Conservation (phyloP, 257 asterid species). For the Capsicum chinense region DNA sequence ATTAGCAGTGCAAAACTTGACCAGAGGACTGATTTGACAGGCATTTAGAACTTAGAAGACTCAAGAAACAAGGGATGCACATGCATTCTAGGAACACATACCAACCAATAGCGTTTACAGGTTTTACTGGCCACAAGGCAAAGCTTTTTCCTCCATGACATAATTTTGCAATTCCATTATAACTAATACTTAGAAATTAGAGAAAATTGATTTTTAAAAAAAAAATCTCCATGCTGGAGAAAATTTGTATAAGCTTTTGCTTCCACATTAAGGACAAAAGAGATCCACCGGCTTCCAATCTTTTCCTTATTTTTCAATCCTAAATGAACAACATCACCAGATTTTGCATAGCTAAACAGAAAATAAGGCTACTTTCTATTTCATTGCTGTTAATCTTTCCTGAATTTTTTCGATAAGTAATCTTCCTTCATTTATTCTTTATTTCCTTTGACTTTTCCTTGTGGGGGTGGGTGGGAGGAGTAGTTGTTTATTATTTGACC, state of each 20-base stretch:
- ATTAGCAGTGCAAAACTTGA: background rate
- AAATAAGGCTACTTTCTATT: background rate
- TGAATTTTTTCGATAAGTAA: background rate
- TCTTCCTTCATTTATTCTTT: background rate
- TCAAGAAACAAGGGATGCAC: background rate
- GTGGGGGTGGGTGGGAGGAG: background rate
- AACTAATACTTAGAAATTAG: background rate
- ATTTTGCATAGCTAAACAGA: background rate
- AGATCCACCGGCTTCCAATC: background rate
- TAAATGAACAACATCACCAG: background rate
- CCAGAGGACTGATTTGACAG: background rate
- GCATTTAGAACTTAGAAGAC: background rate
- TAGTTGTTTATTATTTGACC: background rate
- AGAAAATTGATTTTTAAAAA: background rate
- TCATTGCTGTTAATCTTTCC: background rate
- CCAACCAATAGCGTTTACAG: background rate
- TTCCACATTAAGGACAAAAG: background rate
- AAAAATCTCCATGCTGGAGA: background rate
- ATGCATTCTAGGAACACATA: background rate
- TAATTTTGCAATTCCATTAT: background rate
- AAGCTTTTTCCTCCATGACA: conserved; percentile 8
- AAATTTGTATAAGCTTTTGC: background rate
- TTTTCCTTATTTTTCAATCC: background rate
- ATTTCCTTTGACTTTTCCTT: background rate
- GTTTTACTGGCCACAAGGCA: conserved; percentile 24